phyloP scores from a whole-genome alignment of 208 protist genomes.

The Acanthamoeba sp. region DNA sequence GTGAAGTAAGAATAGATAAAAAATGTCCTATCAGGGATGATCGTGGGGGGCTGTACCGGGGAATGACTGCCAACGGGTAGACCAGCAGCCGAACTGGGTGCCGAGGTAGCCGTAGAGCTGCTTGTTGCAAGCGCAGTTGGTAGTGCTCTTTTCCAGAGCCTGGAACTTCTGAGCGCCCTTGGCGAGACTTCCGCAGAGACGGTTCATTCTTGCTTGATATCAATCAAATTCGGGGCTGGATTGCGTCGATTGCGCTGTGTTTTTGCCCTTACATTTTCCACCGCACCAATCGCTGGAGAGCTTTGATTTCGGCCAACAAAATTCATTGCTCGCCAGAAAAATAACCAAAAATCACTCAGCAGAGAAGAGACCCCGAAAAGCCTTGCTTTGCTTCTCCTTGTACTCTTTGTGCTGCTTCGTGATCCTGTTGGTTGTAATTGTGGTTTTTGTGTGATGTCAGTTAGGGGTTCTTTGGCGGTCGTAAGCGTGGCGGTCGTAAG shows the following conservation, averaged over 20 bases:
- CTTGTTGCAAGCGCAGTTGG: conserved; percentile 53
- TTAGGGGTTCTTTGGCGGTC: not conserved
- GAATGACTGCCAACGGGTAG: conserved; percentile 39
- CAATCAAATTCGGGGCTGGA: not conserved
- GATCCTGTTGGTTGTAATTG: not conserved
- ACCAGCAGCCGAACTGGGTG: conserved; percentile 57
- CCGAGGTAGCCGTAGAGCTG: conserved; percentile 63
- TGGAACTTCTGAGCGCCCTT: conserved; percentile 67
- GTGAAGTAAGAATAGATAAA: not conserved
- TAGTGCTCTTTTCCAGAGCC: not conserved
- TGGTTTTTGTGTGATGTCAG: no score
- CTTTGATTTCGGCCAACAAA: not conserved
- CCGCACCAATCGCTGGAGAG: not conserved
- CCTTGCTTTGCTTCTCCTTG: conserved; percentile 69
- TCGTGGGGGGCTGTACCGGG: not conserved
- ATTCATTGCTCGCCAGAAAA: not conserved
- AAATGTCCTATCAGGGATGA: not conserved
- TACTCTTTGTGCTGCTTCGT: conserved; percentile 46
- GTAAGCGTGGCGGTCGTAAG: not conserved
- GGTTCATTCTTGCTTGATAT: conserved; percentile 35
- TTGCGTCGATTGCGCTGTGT: not conserved
- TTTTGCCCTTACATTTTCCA: not conserved
- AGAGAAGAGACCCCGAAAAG: conserved; percentile 15
- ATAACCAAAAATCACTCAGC: not conserved
- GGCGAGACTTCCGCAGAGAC: conserved; percentile 44